Percentiles rank a stretch among this genome's conserved stretches.
Conservation (phyloP, 352 stramenopile species). For the Globisporangium solare region DNA sequence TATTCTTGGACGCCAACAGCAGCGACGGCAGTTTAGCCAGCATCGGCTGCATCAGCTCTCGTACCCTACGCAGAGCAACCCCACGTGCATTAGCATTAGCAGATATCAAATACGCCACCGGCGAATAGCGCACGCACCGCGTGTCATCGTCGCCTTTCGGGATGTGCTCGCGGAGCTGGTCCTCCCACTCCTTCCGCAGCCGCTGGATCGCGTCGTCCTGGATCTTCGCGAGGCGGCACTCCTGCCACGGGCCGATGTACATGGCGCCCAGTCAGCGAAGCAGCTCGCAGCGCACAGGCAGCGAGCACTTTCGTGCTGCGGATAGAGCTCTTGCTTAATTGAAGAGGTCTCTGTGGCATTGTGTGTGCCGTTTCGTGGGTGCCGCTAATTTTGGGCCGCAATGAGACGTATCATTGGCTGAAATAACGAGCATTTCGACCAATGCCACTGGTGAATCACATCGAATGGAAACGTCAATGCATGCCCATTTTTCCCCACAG, state of each 20-base stretch:
- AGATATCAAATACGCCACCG: background rate
- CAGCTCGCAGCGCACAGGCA: no score
- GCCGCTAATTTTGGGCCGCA: background rate
- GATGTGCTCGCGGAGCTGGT: constrained; percentile 49
- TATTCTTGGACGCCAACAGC: constrained; percentile 47
- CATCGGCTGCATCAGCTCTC: constrained; percentile 75
- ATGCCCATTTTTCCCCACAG: no score
- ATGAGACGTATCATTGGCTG: constrained; percentile 3
- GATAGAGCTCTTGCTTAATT: no score
- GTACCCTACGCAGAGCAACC: constrained; percentile 31
- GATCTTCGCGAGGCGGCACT: constrained; percentile 83
- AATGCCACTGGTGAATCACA: no score
- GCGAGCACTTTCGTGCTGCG: no score
- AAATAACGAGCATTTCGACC: constrained; percentile 5
- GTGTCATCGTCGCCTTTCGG: constrained; percentile 39
- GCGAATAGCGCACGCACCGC: constrained; percentile 15
- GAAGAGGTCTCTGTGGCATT: no score
- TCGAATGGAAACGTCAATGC: background rate
- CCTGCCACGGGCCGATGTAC: constrained; percentile 84
- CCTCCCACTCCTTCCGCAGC: constrained; percentile 59
- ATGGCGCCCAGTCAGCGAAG: constrained; percentile 19
- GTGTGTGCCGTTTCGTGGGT: background rate
- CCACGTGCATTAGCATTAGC: background rate
- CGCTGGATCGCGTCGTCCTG: constrained; percentile 73
- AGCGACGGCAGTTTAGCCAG: constrained; percentile 63